Evolutionary conservation across 140 eudicot genomes (phyloP).

Genomic region (Ambrosia hybrid): DNA sequence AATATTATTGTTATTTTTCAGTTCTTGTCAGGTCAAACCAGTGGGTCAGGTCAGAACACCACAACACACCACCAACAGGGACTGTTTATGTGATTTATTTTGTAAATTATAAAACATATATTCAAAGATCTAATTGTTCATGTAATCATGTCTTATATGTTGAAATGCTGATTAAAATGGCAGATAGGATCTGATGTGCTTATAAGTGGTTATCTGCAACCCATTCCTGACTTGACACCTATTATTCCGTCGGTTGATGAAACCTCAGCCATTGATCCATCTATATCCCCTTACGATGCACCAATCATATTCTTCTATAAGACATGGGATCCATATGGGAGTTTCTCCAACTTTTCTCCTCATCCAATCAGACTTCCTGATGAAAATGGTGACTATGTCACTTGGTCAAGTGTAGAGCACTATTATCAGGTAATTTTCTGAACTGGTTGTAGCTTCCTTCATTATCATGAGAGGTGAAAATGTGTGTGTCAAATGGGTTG

Average conservation of each 20-base stretch:
- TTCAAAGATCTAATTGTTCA: background rate
- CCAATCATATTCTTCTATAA: conserved; percentile 83
- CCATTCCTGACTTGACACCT: conserved; percentile 88
- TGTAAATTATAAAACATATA: background rate
- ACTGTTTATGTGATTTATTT: too few species aligned
- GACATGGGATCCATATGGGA: conserved; percentile 96
- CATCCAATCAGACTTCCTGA: conserved; percentile 80
- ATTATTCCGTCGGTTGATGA: conserved; percentile 76
- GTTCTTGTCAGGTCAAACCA: too few species aligned
- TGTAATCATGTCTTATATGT: background rate
- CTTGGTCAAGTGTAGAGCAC: conserved; percentile 97
- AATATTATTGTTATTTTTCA: too few species aligned
- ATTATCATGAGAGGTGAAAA: too few species aligned
- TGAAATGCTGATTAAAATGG: conserved; percentile 19
- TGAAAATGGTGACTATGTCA: conserved; percentile 56
- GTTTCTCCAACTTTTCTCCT: conserved; percentile 22
- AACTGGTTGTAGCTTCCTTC: background rate
- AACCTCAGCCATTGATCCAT: conserved; percentile 85
- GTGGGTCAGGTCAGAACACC: too few species aligned
- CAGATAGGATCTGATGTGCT: conserved; percentile 98
- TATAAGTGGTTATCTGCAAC: conserved; percentile 94
- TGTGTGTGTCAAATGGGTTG: too few species aligned
- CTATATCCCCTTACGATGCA: conserved; percentile 78
- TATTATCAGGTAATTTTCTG: conserved; percentile 73
- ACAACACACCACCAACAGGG: too few species aligned